phyloP scores from a whole-genome alignment of 2,329 filamentous ascomycete species.

The Epichloe brachyelytri region DNA sequence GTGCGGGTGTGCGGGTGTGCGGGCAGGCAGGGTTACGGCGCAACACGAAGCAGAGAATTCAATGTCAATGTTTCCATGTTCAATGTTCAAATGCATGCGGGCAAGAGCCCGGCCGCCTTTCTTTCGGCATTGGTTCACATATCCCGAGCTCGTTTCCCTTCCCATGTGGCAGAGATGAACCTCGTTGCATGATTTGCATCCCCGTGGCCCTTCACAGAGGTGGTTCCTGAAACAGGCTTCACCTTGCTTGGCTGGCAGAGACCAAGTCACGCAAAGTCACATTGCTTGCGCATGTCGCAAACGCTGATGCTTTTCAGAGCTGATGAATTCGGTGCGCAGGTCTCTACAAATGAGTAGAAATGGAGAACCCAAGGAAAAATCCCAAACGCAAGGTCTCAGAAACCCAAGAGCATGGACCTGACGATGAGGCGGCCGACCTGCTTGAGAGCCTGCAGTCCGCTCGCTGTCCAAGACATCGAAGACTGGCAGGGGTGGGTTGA shows the following conservation, averaged over 20 bases:
- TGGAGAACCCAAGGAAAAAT: constrained; percentile 18
- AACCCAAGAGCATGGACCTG: constrained; percentile 12
- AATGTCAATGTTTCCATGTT: too few species aligned
- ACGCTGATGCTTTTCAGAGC: too few species aligned
- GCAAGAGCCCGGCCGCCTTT: too few species aligned
- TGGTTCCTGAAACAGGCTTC: background rate
- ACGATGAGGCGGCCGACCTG: constrained; percentile 18
- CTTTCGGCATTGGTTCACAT: too few species aligned
- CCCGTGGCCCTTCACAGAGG: background rate
- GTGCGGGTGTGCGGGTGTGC: too few species aligned
- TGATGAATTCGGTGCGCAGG: background rate
- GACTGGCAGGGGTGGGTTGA: constrained; percentile 67
- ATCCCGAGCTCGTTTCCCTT: too few species aligned
- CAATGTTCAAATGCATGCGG: too few species aligned
- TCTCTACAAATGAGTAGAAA: background rate
- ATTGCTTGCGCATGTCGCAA: background rate
- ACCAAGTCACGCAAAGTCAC: background rate
- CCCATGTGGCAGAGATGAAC: too few species aligned
- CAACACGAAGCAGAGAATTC: too few species aligned
- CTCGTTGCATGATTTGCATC: background rate
- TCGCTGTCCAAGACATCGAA: constrained; percentile 38
- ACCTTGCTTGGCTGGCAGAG: background rate
- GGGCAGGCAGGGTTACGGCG: too few species aligned
- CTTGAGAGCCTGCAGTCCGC: constrained; percentile 34
- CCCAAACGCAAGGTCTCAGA: constrained; percentile 32